Evolutionary conservation across 768 basidiomycete species (phyloP).

Genomic region (Tricholoma sp.): DNA sequence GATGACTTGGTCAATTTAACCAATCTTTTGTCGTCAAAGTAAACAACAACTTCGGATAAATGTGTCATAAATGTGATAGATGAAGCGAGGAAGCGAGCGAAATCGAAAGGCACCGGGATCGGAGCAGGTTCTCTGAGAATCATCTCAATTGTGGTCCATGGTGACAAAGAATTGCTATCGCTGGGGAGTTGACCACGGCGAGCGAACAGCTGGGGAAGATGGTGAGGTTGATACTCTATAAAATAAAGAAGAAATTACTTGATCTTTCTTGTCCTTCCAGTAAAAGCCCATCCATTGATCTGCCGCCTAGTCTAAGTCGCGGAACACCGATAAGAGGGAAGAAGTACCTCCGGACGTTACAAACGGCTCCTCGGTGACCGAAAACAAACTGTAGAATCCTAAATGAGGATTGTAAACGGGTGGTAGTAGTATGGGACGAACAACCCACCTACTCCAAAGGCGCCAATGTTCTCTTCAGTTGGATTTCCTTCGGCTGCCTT

Average conservation of each 20-base stretch:
- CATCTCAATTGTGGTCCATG: conserved; percentile 92
- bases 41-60: conserved; percentile 72
- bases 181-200: conserved; percentile 64
- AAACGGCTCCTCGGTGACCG: conserved; percentile 78
- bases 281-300: conserved; percentile 95
- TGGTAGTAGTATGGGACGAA: not conserved
- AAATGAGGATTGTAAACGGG: not conserved
- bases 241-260: conserved; percentile 35
- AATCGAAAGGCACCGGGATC: conserved; percentile 80
- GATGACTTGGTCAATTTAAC: conserved; percentile 59
- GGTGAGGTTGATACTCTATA: conserved; percentile 2
- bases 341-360: conserved; percentile 69
- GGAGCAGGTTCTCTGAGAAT: conserved; percentile 72
- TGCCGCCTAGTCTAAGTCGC: conserved; percentile 23
- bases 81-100: conserved; percentile 84
- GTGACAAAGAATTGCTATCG: conserved; percentile 21
- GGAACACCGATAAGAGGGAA: conserved; percentile 18
- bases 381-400: conserved; percentile 80
- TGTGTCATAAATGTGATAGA: conserved; percentile 91
- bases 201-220: conserved; percentile 59
- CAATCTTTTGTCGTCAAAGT: conserved; percentile 73
- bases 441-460: conserved; percentile 77
- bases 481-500: conserved; percentile 83
- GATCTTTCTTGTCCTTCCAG: conserved; percentile 92
- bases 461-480: conserved; percentile 91